These are phyloP conservation scores for Whalleya microplaca DNA, from an alignment of 2,329 filamentous ascomycete genomes.

Conservation along the genomic window DNA sequence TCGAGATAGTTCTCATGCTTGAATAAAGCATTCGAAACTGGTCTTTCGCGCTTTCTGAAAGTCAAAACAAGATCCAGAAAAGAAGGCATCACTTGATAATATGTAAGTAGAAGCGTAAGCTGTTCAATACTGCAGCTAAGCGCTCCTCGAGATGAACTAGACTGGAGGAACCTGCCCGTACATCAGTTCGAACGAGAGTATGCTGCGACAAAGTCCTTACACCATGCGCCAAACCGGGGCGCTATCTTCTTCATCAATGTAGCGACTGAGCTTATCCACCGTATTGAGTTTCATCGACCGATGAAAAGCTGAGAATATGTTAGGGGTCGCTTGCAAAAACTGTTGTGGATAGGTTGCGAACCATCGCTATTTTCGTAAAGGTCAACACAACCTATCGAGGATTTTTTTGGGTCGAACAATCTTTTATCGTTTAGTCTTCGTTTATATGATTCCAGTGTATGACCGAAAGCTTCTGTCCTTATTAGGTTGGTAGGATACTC, in stretches of 20 bases:
- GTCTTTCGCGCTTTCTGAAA: constrained; percentile 13
- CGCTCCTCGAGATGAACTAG: constrained; percentile 13
- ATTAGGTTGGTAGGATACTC: constrained; percentile 19
- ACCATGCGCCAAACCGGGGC: constrained; percentile 12
- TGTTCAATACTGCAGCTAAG: constrained; percentile 27
- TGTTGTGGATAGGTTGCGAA: neutral
- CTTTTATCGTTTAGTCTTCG: constrained; percentile 7
- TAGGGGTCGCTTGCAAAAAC: neutral
- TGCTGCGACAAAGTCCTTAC: neutral
- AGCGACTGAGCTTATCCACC: neutral
- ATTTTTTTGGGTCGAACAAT: constrained; percentile 9
- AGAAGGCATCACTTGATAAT: constrained; percentile 31
- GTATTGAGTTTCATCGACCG: neutral
- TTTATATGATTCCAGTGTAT: constrained; percentile 16
- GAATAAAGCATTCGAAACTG: constrained; percentile 17
- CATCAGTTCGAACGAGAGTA: neutral
- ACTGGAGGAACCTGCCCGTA: constrained; percentile 18
- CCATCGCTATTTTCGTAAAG: constrained; percentile 10
- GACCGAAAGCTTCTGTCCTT: constrained; percentile 13
- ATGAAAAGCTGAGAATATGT: neutral
- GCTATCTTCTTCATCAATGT: constrained; percentile 14
- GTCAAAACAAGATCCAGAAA: constrained; percentile 28
- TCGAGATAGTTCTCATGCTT: constrained; percentile 23
- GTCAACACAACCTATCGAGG: constrained; percentile 10
- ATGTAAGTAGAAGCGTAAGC: constrained; percentile 20